Base-by-base conservation (phyloP, 208 protist genomes). In the Herpetomonas tarakana region DNA sequence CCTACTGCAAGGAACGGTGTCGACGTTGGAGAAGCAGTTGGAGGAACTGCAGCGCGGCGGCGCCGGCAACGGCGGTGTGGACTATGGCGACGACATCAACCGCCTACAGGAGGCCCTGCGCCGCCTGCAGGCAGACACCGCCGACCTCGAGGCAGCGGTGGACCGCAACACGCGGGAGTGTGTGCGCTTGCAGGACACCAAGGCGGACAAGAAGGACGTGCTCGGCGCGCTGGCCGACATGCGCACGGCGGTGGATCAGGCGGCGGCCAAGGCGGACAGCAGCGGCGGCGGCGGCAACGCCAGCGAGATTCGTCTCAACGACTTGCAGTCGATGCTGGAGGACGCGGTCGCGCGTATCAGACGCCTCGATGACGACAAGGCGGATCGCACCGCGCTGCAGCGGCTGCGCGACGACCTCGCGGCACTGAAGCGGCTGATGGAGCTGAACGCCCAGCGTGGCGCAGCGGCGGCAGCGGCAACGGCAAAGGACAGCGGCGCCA, bases 341-440 rank as follows among this genome's bases (percentile, higher is more conserved):
- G 62, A 74, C 3, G 52, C 76, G n/a, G 58, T 71, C 41, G 30
- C 52, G 24, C 57, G 52, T 18, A 58, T 85, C 14, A 62, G 60
- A 9, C 52, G 54, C n/a, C 55, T 93, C 19, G 74, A 81, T 19
- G 76, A 87, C 29, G 50, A 65, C 44, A 94, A 94, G 78, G 88
- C 88, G 0, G 80, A 94, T 59, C 66, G 69, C 19, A 52, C 58
- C 6, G 74, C 74, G 1, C 55, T 94, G 29, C 80, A 90, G 62
- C 83, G 74, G n/a, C 66, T 94, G 58, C 74, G 71, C 19, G 84
- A 94, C 45, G 81, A 94, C 12, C 56, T 94, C 6, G 47, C 69
- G 25, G 58, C 82, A 2, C 35, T 91, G 65, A 71, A 76, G 52
- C 72, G 74, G 25, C 71, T 89, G 0, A 57, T 88, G 25, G 88